Evolutionary conservation across 805 yeast genomes (phyloP).

Genomic region (Tanozyma kutaoensis): DNA sequence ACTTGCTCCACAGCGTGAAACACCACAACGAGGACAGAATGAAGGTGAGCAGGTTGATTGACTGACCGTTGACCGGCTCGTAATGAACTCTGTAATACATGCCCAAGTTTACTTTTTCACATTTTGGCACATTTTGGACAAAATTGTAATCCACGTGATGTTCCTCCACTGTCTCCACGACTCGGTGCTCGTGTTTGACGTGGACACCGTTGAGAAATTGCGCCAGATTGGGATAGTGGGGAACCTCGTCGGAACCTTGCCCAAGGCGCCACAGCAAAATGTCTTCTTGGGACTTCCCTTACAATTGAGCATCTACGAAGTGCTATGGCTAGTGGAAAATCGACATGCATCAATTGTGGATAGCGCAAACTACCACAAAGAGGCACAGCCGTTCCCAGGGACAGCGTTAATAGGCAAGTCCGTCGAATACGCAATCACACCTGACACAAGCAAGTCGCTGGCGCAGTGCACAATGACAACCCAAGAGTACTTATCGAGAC

Average conservation of each 20-base stretch:
- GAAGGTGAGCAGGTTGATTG: conserved; percentile 6
- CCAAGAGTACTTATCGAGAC: too few species aligned
- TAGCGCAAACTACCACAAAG: conserved; percentile 14
- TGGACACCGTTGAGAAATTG: conserved; percentile 37
- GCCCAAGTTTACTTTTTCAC: too few species aligned
- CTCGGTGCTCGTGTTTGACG: conserved; percentile 43
- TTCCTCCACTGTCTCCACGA: too few species aligned
- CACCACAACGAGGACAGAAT: conserved; percentile 1
- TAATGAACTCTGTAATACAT: neutral
- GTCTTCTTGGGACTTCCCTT: conserved; percentile 78
- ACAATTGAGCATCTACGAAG: conserved; percentile 61
- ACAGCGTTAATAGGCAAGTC: conserved; percentile 3
- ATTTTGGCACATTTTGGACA: too few species aligned
- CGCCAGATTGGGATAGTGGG: conserved; percentile 64
- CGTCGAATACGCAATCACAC: conserved; percentile 1
- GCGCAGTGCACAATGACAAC: too few species aligned
- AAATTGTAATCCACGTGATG: too few species aligned
- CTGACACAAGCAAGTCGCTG: conserved; percentile 1
- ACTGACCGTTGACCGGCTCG: conserved; percentile 1
- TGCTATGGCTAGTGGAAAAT: conserved; percentile 42
- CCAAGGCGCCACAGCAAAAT: conserved; percentile 89
- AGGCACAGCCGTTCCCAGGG: neutral
- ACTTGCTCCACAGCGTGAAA: conserved; percentile 1
- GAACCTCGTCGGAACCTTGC: conserved; percentile 67
- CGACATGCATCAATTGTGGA: conserved; percentile 31